A percentile compares a stretch with the other conserved stretches of the same genome.
phyloP scores from a whole-genome alignment of 169 alveolate species.

The Theileria parva region DNA sequence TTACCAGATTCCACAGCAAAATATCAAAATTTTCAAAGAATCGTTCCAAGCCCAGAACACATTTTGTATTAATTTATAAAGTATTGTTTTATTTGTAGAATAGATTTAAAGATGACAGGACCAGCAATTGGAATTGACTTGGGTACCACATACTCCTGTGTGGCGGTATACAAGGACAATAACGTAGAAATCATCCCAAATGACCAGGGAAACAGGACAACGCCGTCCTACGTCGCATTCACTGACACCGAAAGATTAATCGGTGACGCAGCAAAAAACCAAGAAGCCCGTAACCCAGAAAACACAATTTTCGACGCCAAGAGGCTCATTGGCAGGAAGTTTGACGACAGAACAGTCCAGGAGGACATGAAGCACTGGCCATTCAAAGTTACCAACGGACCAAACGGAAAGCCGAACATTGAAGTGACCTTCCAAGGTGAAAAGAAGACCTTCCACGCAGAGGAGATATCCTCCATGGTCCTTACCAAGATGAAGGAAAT shows the following conservation, averaged over 20 bases:
- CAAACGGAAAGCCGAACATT: slow-evolving; percentile 86
- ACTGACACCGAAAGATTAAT: slow-evolving; percentile 96
- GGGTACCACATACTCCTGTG: slow-evolving; percentile 97
- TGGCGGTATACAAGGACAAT: slow-evolving; percentile 93
- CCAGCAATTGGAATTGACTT: slow-evolving; percentile 92
- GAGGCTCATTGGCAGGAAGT: slow-evolving; percentile 95
- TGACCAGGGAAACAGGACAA: slow-evolving; percentile 98
- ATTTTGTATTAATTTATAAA: neutral
- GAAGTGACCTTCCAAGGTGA: slow-evolving; percentile 88
- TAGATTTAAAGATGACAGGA: slow-evolving; percentile 38
- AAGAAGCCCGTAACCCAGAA: slow-evolving; percentile 93
- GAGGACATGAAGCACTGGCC: slow-evolving; percentile 94
- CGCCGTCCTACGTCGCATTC: slow-evolving; percentile 98
- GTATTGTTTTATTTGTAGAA: slow-evolving; percentile 1
- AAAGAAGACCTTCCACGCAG: slow-evolving; percentile 89
- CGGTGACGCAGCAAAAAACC: slow-evolving; percentile 98
- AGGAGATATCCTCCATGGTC: slow-evolving; percentile 95
- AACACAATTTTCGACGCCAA: slow-evolving; percentile 96
- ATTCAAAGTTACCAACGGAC: slow-evolving; percentile 87
- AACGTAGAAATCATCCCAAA: slow-evolving; percentile 96
- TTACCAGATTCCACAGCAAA: neutral
- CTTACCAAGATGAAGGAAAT: slow-evolving; percentile 96
- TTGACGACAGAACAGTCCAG: slow-evolving; percentile 89
- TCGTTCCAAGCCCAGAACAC: neutral
- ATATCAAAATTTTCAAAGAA: neutral